Percentiles rank a stretch among this genome's conserved stretches.
These are phyloP conservation scores for Quercus berberidifolia DNA, from an alignment of 306 rosid species.

Conservation along the genomic window DNA sequence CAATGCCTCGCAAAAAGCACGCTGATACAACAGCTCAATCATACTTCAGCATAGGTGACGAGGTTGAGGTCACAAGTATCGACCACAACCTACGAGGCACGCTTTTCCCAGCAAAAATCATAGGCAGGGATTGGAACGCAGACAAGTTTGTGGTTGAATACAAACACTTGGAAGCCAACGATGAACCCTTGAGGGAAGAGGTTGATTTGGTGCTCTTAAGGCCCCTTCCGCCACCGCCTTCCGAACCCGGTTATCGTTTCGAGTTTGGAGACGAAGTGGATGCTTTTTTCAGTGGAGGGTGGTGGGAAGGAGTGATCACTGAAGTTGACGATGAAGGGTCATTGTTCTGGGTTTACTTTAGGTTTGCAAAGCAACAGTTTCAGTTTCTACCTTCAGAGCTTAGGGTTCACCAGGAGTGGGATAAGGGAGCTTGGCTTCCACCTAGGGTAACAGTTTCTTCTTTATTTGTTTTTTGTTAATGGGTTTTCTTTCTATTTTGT, in stretches of 20 bases:
- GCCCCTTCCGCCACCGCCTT: constrained; percentile 29
- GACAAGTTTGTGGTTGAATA: constrained; percentile 17
- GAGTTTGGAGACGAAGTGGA: constrained; percentile 28
- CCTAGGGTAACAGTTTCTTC: constrained; percentile 2
- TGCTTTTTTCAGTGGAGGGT: constrained; percentile 23
- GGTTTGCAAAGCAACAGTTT: neutral
- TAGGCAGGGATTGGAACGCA: neutral
- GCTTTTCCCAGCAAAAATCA: constrained; percentile 28
- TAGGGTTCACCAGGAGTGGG: constrained; percentile 38
- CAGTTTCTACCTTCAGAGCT: constrained; percentile 9
- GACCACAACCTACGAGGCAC: constrained; percentile 18
- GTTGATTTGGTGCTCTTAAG: constrained; percentile 14
- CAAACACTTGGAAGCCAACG: neutral
- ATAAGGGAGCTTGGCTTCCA: constrained; percentile 28
- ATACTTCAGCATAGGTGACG: constrained; percentile 7
- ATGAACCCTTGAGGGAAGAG: neutral
- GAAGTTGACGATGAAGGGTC: neutral
- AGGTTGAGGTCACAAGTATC: constrained; percentile 28
- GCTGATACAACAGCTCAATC: neutral
- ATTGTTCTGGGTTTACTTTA: constrained; percentile 18
- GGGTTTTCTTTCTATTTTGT: neutral
- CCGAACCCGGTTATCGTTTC: neutral
- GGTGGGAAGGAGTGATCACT: constrained; percentile 40
- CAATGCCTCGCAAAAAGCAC: neutral
- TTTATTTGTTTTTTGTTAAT: neutral